Evolutionary conservation across 208 protist species (phyloP).

Genomic region (Trypanosoma melophagium): DNA sequence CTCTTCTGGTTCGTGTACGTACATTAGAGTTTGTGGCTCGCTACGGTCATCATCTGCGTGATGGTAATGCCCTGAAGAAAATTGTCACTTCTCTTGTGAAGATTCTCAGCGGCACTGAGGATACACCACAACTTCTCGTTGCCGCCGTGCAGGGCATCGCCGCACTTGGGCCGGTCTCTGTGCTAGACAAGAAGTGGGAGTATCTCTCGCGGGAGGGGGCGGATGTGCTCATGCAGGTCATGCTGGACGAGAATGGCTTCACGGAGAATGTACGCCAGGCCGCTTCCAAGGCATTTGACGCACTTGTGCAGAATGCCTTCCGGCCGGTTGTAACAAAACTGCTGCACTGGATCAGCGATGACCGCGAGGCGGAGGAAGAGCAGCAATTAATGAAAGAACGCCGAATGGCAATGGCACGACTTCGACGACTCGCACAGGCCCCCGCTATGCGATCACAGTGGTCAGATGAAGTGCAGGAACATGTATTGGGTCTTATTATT

Average conservation of each 20-base stretch:
- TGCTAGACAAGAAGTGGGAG: constrained; percentile 78
- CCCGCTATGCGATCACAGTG: constrained; percentile 52
- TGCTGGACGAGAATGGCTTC: constrained; percentile 81
- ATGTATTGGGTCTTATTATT: constrained; percentile 61
- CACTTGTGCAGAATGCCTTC: constrained; percentile 70
- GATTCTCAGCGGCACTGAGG: constrained; percentile 70
- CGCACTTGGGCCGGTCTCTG: constrained; percentile 72
- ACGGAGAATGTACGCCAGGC: constrained; percentile 58
- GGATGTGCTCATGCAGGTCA: constrained; percentile 88
- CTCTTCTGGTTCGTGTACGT: constrained; percentile 73
- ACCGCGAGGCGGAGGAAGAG: constrained; percentile 81
- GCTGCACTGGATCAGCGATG: constrained; percentile 84
- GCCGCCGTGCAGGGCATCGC: constrained; percentile 78
- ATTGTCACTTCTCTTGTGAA: constrained; percentile 78
- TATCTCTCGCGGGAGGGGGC: constrained; percentile 83
- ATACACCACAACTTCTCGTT: constrained; percentile 73
- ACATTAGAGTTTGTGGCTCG: constrained; percentile 72
- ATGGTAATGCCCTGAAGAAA: constrained; percentile 72
- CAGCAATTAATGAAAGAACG: constrained; percentile 81
- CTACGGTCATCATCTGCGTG: constrained; percentile 57
- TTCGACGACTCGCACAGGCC: constrained; percentile 46
- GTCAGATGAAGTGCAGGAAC: constrained; percentile 77
- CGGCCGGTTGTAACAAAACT: constrained; percentile 80
- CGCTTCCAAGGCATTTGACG: constrained; percentile 69
- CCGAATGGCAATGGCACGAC: constrained; percentile 58